A percentile compares a stretch with the other conserved stretches of the same genome.
Evolutionary conservation across 345 rosid species (phyloP).

Genomic region (Clarkia xantiana): DNA sequence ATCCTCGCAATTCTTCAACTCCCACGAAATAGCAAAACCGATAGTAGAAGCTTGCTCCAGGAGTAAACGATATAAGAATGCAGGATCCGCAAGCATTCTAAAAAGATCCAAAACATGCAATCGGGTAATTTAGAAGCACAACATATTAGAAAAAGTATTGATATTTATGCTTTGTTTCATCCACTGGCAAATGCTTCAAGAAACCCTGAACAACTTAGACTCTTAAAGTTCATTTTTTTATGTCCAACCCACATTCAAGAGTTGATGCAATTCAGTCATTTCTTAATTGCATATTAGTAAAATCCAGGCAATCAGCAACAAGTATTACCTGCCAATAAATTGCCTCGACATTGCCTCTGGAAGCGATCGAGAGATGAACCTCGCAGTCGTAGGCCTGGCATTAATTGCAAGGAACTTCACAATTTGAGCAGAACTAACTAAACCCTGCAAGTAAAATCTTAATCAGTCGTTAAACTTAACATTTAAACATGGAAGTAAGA

Average conservation of each 20-base stretch:
- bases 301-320: not conserved
- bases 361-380: constrained; percentile 73
- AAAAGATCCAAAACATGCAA: constrained; percentile 6
- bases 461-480: constrained; percentile 11
- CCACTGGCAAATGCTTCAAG: too few relatives aligned
- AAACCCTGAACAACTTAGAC: too few relatives aligned
- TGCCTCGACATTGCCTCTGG: constrained; percentile 80
- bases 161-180: too few relatives aligned
- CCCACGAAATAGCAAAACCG: constrained; percentile 88
- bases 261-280: not conserved
- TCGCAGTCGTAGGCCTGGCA: constrained; percentile 83
- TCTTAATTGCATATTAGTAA: not conserved
- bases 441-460: constrained; percentile 49
- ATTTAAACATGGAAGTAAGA: constrained; percentile 5
- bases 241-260: not conserved
- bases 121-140: not conserved
- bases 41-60: constrained; percentile 80
- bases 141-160: too few relatives aligned
- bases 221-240: too few relatives aligned
- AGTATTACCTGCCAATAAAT: constrained; percentile 85
- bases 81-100: constrained; percentile 97
- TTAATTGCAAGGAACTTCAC: constrained; percentile 76
- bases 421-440: constrained; percentile 97
- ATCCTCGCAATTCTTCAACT: constrained; percentile 66
- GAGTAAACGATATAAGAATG: constrained; percentile 67